Conservation (phyloP, 2,329 filamentous ascomycete species). For the Pseudonectria buxi region DNA sequence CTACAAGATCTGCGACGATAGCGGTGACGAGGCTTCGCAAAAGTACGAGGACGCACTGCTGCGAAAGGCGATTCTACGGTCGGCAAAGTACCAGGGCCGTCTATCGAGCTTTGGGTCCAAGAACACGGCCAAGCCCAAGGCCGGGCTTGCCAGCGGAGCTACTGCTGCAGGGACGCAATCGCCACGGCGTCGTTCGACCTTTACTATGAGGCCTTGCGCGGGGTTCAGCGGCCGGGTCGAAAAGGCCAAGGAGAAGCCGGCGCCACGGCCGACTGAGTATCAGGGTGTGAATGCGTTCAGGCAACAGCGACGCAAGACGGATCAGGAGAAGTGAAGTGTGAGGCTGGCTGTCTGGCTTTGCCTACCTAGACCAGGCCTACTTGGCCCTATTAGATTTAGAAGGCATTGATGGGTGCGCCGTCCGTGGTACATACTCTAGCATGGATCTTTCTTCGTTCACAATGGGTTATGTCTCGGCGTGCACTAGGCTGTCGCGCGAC, state of each 20-base stretch:
- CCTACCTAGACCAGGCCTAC: too few species aligned
- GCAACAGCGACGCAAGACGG: slow-evolving; percentile 4
- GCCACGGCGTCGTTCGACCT: not conserved
- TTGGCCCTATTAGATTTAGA: too few species aligned
- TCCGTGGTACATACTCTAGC: too few species aligned
- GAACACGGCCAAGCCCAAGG: slow-evolving; percentile 2
- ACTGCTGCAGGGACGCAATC: too few species aligned
- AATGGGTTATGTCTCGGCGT: too few species aligned
- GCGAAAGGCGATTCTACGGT: slow-evolving; percentile 21
- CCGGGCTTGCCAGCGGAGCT: too few species aligned
- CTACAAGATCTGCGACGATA: slow-evolving; percentile 10
- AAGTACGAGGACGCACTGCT: slow-evolving; percentile 22
- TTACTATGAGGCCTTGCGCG: not conserved
- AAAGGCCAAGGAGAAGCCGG: slow-evolving; percentile 3
- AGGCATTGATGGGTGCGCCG: too few species aligned
- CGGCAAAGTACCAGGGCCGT: slow-evolving; percentile 17
- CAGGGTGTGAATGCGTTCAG: slow-evolving; percentile 23
- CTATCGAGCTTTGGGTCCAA: slow-evolving; percentile 13
- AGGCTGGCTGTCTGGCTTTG: too few species aligned
- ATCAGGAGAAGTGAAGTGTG: not conserved
- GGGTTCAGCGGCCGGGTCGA: not conserved
- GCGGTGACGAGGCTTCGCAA: not conserved
- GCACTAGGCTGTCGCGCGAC: too few species aligned
- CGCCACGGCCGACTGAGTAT: slow-evolving; percentile 10
- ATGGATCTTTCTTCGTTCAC: too few species aligned